Conservation (phyloP, 116 monocot species). For the Papilionanthe hybrid region DNA sequence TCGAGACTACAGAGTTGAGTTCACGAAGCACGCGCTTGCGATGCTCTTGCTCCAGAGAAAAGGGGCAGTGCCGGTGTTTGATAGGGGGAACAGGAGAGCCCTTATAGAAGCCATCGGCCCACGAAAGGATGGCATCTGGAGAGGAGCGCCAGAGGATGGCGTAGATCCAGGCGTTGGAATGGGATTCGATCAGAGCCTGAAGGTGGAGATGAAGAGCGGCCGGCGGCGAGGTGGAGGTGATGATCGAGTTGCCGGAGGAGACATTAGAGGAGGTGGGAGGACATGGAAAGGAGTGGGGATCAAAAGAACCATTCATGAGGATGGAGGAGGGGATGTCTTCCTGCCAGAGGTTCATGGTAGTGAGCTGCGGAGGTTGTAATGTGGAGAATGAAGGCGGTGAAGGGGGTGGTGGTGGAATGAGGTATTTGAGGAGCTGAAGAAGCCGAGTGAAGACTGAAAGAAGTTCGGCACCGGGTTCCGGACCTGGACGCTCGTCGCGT, state of each 20-base stretch:
- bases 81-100: background rate
- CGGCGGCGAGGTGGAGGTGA: background rate
- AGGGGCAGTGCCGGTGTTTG: background rate
- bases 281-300: background rate
- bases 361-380: background rate
- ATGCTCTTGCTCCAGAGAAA: conserved; percentile 9
- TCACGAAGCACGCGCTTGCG: conserved; percentile 16
- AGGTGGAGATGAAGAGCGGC: conserved; percentile 8
- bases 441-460: background rate
- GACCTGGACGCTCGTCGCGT: background rate
- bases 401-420: background rate
- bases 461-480: background rate
- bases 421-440: background rate
- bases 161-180: conserved; percentile 10
- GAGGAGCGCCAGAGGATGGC: conserved; percentile 23
- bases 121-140: conserved; percentile 2
- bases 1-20: conserved; percentile 11
- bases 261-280: background rate
- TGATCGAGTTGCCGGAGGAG: background rate
- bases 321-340: background rate
- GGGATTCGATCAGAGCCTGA: background rate
- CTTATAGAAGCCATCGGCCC: conserved; percentile 20
- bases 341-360: background rate
- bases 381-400: background rate
- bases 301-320: background rate